Conservation (phyloP, 495 filamentous ascomycete species). For the Lentithecium fluviatile region DNA sequence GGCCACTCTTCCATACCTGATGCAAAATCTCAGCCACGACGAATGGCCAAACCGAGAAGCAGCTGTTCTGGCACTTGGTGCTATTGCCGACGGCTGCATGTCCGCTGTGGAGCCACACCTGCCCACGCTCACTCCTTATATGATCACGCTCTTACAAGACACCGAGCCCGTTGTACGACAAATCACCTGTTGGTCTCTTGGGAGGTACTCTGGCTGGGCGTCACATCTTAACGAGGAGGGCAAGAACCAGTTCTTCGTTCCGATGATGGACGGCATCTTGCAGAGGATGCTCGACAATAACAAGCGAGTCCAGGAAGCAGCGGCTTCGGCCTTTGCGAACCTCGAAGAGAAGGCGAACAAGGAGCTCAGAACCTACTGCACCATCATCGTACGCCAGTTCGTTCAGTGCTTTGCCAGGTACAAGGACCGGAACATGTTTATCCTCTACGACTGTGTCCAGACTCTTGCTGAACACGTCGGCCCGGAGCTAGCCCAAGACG, state of each 20-base stretch:
- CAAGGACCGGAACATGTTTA: conserved; percentile 98
- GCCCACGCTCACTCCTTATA: conserved; percentile 84
- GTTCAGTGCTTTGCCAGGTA: conserved; percentile 89
- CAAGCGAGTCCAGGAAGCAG: conserved; percentile 97
- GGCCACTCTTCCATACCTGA: conserved; percentile 87
- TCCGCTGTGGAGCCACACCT: conserved; percentile 86
- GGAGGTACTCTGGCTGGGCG: conserved; percentile 92
- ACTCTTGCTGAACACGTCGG: conserved; percentile 92
- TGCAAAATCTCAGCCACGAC: conserved; percentile 78
- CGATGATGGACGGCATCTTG: conserved; percentile 96
- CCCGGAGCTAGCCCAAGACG: conserved; percentile 69
- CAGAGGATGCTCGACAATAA: conserved; percentile 92
- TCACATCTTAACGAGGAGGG: conserved; percentile 67
- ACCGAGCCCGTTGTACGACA: conserved; percentile 88
- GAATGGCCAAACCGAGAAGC: conserved; percentile 95
- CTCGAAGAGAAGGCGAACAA: conserved; percentile 90
- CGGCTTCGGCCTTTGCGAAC: conserved; percentile 92
- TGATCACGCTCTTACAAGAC: conserved; percentile 84
- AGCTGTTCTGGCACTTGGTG: conserved; percentile 89
- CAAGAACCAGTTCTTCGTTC: conserved; percentile 78
- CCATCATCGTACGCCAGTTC: conserved; percentile 88
- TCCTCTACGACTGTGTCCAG: conserved; percentile 98
- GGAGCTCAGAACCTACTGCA: conserved; percentile 76
- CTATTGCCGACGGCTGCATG: conserved; percentile 94
- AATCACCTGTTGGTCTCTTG: conserved; percentile 97